Base-by-base conservation (phyloP, 2,329 filamentous ascomycete species). In the Aureobasidium sp. region DNA sequence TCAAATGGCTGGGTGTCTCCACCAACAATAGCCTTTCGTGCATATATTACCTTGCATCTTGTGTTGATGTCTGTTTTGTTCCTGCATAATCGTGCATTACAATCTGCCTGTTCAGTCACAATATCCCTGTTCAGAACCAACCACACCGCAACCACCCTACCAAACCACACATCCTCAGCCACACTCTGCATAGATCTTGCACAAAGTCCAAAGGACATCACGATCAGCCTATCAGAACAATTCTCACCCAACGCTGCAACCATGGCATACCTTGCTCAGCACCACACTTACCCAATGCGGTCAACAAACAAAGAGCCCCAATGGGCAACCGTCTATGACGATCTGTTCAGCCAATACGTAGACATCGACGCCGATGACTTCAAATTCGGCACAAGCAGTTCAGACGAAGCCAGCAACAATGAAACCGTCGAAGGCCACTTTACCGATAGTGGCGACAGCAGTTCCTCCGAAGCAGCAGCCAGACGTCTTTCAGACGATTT, bases 281-380 rank as follows among this genome's bases (percentile, higher is more conserved):
- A 61, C 6, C 39, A 58, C 42, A 57, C 50, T 54, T 63, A 59
- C 61, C 61, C 58, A 57, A 63, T 64, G 51, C 63, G 63, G 51
- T 32, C 78, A 66, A 72, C 74, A 70, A 76, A 80, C 75, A 83
- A 81, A 79, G 76, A 77, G 64, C 73, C 74, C 68, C 78, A 80
- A 61, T 80, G 80, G 75, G 77, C 81, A 67, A 82, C 85, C 70
- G 78, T 82, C 64, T 80, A 79, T 73, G 81, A 82, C 73, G 81
- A 82, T 71, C 77, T 86, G 73, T 86, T 87, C 76, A 82, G 85
- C 68, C 80, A 85, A 72, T 85, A 83, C 70, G 78, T 85, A 71
- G 80, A 84, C 70, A 78, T 85, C 71, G 80, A 84, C 66, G 79
- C 81, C 72, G 68, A 71, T 44, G 82, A 84, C 60, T 78, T 80